Conservation (phyloP, 1,284 basidiomycete genomes). For the Ustilago cynodontis region DNA sequence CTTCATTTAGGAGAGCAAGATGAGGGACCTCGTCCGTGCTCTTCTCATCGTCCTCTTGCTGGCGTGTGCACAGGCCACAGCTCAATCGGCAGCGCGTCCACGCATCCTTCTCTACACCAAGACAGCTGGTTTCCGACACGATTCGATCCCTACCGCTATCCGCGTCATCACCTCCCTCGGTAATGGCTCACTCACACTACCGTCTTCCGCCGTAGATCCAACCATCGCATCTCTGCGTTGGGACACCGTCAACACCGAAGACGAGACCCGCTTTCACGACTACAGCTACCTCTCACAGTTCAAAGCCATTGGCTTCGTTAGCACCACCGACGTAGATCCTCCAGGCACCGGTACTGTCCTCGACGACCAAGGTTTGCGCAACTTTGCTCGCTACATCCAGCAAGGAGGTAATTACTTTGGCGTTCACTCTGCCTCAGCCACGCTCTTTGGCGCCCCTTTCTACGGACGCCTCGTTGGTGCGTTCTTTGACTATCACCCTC, state of each 20-base stretch:
- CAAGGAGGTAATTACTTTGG: conserved; percentile 79
- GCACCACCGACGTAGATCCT: conserved; percentile 76
- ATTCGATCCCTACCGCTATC: conserved; percentile 81
- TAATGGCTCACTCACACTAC: conserved; percentile 76
- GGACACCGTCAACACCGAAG: conserved; percentile 42
- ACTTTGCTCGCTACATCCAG: conserved; percentile 78
- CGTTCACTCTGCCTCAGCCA: conserved; percentile 79
- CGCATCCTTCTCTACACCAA: conserved; percentile 62
- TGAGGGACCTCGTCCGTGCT: not conserved
- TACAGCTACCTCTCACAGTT: conserved; percentile 42
- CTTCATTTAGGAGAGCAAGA: not conserved
- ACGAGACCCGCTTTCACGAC: conserved; percentile 46
- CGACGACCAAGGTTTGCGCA: conserved; percentile 75
- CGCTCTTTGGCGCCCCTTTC: conserved; percentile 77
- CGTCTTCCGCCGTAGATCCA: conserved; percentile 62
- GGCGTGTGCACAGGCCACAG: conserved; percentile 6
- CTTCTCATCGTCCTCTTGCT: not conserved
- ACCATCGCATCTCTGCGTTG: conserved; percentile 36
- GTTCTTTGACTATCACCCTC: conserved; percentile 81
- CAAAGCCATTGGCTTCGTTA: conserved; percentile 76
- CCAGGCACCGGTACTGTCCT: conserved; percentile 73
- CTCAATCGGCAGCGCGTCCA: conserved; percentile 16
- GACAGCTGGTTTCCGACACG: conserved; percentile 75
- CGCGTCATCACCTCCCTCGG: conserved; percentile 74
- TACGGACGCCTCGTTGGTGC: conserved; percentile 75